A percentile compares a stretch with the other conserved stretches of the same genome.
phyloP scores from a whole-genome alignment of 257 asterid genomes.

The Solanum verrucosum region DNA sequence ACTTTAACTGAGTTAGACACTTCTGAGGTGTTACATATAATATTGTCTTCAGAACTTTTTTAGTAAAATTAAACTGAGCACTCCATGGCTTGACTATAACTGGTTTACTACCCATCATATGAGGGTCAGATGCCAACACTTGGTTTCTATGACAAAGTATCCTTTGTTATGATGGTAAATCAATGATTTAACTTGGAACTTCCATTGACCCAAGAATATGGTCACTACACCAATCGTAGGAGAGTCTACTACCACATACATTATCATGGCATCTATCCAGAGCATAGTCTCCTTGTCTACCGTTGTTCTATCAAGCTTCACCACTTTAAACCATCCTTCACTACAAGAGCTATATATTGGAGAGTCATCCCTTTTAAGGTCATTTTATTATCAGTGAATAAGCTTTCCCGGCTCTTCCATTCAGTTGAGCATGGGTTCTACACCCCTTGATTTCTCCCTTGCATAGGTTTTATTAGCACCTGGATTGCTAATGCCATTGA shows the following conservation, averaged over 20 bases:
- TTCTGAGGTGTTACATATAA: neutral
- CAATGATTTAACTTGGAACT: neutral
- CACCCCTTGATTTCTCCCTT: too few relatives aligned
- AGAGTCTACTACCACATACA: neutral
- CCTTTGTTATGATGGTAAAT: neutral
- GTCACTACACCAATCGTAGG: neutral
- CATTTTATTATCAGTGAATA: neutral
- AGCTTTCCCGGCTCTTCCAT: too few relatives aligned
- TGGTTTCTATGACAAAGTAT: neutral
- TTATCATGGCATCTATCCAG: neutral
- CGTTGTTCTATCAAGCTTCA: neutral
- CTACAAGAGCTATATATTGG: neutral
- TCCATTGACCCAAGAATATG: neutral
- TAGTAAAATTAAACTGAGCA: neutral
- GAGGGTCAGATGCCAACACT: neutral
- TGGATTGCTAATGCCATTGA: too few relatives aligned
- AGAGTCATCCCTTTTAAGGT: neutral
- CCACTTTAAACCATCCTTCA: neutral
- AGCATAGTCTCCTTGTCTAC: neutral
- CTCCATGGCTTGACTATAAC: neutral
- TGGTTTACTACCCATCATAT: neutral
- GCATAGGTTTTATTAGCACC: too few relatives aligned
- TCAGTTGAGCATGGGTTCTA: too few relatives aligned
- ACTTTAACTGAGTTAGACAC: too few relatives aligned
- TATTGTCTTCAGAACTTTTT: neutral